Base-by-base conservation (phyloP, 139 green algal species). In the Prasinococcaceae sp. region DNA sequence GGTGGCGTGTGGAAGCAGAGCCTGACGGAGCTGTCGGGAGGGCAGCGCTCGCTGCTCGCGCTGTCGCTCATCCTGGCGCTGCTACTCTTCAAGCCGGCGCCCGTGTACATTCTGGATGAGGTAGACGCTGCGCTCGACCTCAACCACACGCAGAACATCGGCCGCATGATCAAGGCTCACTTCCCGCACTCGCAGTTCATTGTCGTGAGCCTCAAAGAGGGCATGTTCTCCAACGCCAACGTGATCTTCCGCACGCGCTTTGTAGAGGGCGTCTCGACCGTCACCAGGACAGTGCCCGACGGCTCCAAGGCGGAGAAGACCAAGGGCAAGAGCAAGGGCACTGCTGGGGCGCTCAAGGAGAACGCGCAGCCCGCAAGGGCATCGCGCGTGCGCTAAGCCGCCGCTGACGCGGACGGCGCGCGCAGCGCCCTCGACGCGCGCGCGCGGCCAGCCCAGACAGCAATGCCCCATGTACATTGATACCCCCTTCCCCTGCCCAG, bases 191-290 rank as follows among this genome's bases (percentile, higher is more conserved):
- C 73, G 1, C 77, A 86, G 65, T 86, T 86, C 61, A 62, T 86
- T 26, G 70, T 86, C 30, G 78, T 86, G 10, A 86, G 72, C 3
- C 69, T 96, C 0, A 96, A 98, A 75, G 92, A 99, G 65, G 92
- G 92, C 42, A 95, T 99, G 85, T 99, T 99, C 78, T 90, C 81
- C 77, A 97, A 99, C 69, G 92, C 92, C 44, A 96, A 96, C 66
- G 84, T 97, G 44, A 79, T 99, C 44, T 99, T 94, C 77, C 72
- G 88, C 23, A 97, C 90, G 47, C 93, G 94, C 65, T 96, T 99
- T 60, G 79, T 95, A 20, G 84, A 98, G 50, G 90, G 90, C 10
- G 75, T 94, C n/a, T 94, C 82, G 17, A 77, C 71, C 2, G 85
- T 98, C 14, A 84, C 68, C 2, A 68, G 86, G 41, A 94, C 81